Evolutionary conservation across 345 rosid species (phyloP).

Genomic region (Brassica carinata): DNA sequence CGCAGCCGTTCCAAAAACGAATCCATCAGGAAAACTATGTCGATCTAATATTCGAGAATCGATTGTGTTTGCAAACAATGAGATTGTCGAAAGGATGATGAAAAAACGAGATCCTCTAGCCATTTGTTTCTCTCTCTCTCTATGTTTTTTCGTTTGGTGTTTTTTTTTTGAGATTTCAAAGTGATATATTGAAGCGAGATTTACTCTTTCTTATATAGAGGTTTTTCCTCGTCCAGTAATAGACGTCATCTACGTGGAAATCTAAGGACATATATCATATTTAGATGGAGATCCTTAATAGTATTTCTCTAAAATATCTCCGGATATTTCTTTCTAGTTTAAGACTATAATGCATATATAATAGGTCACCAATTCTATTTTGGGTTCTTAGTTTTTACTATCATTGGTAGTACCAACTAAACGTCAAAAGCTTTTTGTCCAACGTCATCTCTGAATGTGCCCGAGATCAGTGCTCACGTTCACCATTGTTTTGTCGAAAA

Average conservation of each 20-base stretch:
- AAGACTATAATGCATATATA: neutral
- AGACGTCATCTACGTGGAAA: conserved; percentile 35
- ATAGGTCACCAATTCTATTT: conserved; percentile 19
- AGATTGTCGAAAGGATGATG: conserved; percentile 7
- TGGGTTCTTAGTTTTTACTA: conserved; percentile 23
- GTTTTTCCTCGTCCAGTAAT: neutral
- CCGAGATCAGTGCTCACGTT: conserved; percentile 12
- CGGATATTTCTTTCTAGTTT: neutral
- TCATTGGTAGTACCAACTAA: neutral
- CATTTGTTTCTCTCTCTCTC: conserved; percentile 9
- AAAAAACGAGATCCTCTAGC: neutral
- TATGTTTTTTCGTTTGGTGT: neutral
- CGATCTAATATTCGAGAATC: conserved; percentile 27
- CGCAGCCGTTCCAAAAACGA: conserved; percentile 74
- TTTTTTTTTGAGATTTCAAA: conserved; percentile 19
- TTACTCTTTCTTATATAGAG: conserved; percentile 37
- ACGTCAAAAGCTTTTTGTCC: conserved; percentile 7
- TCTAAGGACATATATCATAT: conserved; percentile 20
- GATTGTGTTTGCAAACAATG: conserved; percentile 3
- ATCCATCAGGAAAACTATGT: conserved; percentile 59
- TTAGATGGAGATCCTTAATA: neutral
- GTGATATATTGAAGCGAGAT: conserved; percentile 9
- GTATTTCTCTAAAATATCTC: neutral
- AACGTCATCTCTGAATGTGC: conserved; percentile 10
- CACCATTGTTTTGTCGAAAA: neutral